A percentile compares a stretch with the other conserved stretches of the same genome.
These are phyloP conservation scores for Candida succiphila DNA, from an alignment of 805 yeast species.

Conservation along the genomic window DNA sequence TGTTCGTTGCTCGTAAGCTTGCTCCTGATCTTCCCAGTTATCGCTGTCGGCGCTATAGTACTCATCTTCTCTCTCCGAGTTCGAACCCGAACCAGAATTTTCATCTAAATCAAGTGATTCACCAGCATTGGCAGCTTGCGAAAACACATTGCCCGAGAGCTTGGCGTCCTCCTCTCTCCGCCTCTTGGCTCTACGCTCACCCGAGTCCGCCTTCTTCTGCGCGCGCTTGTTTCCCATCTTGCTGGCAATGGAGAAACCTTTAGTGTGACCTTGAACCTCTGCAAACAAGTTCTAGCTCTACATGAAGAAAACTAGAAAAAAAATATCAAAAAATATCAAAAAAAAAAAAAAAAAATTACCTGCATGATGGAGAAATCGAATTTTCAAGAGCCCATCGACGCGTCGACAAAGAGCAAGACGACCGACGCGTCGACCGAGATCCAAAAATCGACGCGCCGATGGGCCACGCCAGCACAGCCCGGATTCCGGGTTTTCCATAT, in stretches of 20 bases:
- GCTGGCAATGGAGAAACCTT: no score
- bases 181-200: conserved; percentile 22
- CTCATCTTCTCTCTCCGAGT: not conserved
- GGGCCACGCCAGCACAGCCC: no score
- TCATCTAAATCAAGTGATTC: conserved; percentile 10
- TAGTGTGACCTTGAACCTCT: no score
- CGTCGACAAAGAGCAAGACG: not conserved
- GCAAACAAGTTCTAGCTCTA: no score
- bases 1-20: conserved; percentile 69
- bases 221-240: no score
- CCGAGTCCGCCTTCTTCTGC: conserved; percentile 18
- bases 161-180: conserved; percentile 34
- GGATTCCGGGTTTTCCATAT: no score
- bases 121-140: conserved; percentile 6
- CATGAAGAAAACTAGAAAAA: no score
- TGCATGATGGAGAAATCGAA: no score
- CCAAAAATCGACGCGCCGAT: not conserved
- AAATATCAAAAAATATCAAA: not conserved
- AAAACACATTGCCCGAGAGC: conserved; percentile 27
- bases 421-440: not conserved
- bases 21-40: conserved; percentile 66
- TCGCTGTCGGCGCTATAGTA: conserved; percentile 11
- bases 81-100: not conserved
- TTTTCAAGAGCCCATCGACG: no score
- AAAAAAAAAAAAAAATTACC: conserved; percentile 2